These are phyloP conservation scores for Pugionium dolabratum DNA, from an alignment of 345 rosid species.

Conservation along the genomic window DNA sequence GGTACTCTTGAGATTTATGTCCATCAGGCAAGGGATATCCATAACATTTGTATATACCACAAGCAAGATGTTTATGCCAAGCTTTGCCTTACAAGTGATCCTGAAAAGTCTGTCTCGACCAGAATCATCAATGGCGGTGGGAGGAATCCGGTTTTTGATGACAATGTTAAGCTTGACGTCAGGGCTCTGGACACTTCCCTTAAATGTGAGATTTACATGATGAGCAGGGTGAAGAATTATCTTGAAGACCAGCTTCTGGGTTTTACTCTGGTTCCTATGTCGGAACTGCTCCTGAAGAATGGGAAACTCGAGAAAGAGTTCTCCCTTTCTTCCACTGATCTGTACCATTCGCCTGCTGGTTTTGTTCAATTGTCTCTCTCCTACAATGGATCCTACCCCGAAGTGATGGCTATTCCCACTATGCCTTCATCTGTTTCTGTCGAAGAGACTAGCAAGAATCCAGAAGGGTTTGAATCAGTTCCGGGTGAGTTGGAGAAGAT, in stretches of 20 bases:
- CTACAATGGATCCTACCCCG: constrained; percentile 80
- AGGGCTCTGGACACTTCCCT: constrained; percentile 69
- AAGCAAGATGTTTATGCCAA: constrained; percentile 99
- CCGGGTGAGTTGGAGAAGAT: constrained; percentile 67
- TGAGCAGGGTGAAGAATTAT: constrained; percentile 98
- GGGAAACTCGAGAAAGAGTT: constrained; percentile 88
- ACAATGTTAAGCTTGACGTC: constrained; percentile 66
- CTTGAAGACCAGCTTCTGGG: constrained; percentile 97
- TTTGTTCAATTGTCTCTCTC: constrained; percentile 84
- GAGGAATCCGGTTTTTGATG: constrained; percentile 92
- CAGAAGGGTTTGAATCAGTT: constrained; percentile 51
- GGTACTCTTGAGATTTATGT: constrained; percentile 76
- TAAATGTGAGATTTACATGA: constrained; percentile 93
- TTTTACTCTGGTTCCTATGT: constrained; percentile 83
- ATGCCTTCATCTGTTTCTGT: constrained; percentile 49
- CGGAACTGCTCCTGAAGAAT: constrained; percentile 69
- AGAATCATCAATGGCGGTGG: constrained; percentile 98
- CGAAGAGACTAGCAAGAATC: constrained; percentile 48
- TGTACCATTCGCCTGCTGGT: constrained; percentile 96
- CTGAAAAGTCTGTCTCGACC: constrained; percentile 74
- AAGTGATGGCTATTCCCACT: constrained; percentile 72
- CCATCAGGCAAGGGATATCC: constrained; percentile 96
- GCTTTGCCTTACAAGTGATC: constrained; percentile 86
- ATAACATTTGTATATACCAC: constrained; percentile 98
- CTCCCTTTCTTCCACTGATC: constrained; percentile 91